Base-by-base conservation (phyloP, 495 filamentous ascomycete genomes). In the Opeltia flavorubescens region DNA sequence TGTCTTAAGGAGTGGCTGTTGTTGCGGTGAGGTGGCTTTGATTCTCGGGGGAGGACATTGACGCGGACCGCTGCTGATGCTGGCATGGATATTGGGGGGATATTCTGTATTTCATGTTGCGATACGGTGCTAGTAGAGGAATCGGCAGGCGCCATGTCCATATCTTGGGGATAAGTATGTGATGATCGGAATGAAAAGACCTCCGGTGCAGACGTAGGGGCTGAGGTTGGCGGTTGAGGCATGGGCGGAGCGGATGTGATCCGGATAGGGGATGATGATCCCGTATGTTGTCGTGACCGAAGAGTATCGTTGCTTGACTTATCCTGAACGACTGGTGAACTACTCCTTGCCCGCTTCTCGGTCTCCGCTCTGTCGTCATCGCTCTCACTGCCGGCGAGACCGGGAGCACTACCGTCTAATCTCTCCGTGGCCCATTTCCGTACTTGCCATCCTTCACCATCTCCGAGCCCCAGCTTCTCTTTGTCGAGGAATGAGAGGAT, bases 351-450 rank as follows among this genome's bases (percentile, higher is more conserved):
- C 70, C 76, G 62, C 61, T 69, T 75, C 29, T 74, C 71, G 26
- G 61, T 55, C 42, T 83, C 74, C 4, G 69, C 68, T 23, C 59
- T 64, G 46, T 91, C 86, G 34, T 91, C 86, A 47, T 89, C 86
- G 55, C 83, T 88, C 24, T 87, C 79, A 29, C 68, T 64, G 25
- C 13, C 4, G 25, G 64, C 71, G 20, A 66, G 56, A 11, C 52
- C 54, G 8, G 63, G 46, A 18, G 69, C 69, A 29, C 71, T 66
- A 23, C 80, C 82, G 44, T 86, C 81, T 29, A 81, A 65, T 39
- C 82, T 74, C 60, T 91, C 84, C 7, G 79, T 83, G 20, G 80
- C 85, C 89, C 89, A 95, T 62, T 80, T 79, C 50, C 88, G 71
- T 23, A 95, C 75, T 51, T 66, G 71, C 78, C 79, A 86, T 3